Percentiles rank a stretch among this genome's conserved stretches.
Evolutionary conservation across 805 yeast species (phyloP).

Genomic region (Starmera pachycereana): DNA sequence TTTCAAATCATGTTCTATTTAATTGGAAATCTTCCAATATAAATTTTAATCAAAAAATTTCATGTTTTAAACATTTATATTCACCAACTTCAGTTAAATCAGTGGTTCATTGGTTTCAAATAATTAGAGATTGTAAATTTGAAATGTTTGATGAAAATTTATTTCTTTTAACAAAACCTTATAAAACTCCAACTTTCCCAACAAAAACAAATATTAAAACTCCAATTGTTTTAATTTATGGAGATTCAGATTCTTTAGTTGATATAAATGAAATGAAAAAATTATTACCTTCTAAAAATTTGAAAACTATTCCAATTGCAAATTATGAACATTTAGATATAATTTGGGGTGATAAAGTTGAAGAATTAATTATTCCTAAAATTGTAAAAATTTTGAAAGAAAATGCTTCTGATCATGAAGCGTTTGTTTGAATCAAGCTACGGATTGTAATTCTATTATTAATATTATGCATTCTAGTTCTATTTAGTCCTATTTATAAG

Average conservation of each 20-base stretch:
- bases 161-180: slow-evolving; percentile 26
- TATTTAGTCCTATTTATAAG: background rate
- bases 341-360: slow-evolving; percentile 74
- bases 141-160: slow-evolving; percentile 79
- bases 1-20: slow-evolving; percentile 56
- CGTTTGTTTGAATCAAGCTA: background rate
- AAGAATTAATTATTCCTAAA: slow-evolving; percentile 31
- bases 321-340: slow-evolving; percentile 87
- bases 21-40: slow-evolving; percentile 76
- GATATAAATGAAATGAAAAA: slow-evolving; percentile 66
- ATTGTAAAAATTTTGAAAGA: slow-evolving; percentile 27
- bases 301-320: slow-evolving; percentile 45
- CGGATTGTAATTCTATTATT: background rate
- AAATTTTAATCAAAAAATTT: slow-evolving; percentile 56
- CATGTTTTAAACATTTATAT: slow-evolving; percentile 80
- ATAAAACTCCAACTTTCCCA: slow-evolving; percentile 34
- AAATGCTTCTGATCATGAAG: slow-evolving; percentile 5
- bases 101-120: slow-evolving; percentile 95
- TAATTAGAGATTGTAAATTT: slow-evolving; percentile 63
- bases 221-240: slow-evolving; percentile 75
- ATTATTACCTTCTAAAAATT: slow-evolving; percentile 48
- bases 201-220: slow-evolving; percentile 52
- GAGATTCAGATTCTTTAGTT: slow-evolving; percentile 73
- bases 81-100: slow-evolving; percentile 87
- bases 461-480: background rate